These are phyloP conservation scores for Capsella bursapastoris DNA, from an alignment of 345 rosid genomes.

Conservation along the genomic window DNA sequence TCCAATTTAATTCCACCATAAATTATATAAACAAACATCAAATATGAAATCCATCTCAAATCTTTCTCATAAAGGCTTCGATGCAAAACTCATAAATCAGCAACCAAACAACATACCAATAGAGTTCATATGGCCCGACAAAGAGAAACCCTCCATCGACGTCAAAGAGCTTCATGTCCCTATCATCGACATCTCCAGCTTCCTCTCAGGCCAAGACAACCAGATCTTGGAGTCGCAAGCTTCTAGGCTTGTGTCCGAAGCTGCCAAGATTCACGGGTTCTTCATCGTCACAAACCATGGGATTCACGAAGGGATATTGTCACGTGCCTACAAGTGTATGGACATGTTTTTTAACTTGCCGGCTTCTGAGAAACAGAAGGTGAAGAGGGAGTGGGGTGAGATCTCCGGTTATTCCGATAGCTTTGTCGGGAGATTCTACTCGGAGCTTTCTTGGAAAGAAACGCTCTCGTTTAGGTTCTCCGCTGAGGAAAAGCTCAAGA, in stretches of 20 bases:
- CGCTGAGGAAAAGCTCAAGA: conserved; percentile 37
- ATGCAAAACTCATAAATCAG: conserved; percentile 51
- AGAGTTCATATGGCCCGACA: conserved; percentile 82
- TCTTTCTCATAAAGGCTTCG: conserved; percentile 43
- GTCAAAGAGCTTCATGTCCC: conserved; percentile 66
- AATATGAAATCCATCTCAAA: neutral
- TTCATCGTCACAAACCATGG: conserved; percentile 78
- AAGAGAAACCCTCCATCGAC: conserved; percentile 58
- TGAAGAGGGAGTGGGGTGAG: conserved; percentile 65
- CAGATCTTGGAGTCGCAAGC: conserved; percentile 50
- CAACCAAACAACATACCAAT: conserved; percentile 59
- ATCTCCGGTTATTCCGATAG: conserved; percentile 78
- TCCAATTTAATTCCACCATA: neutral
- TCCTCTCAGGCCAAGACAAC: conserved; percentile 44
- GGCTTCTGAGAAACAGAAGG: conserved; percentile 59
- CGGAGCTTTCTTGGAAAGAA: conserved; percentile 95
- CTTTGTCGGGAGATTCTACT: conserved; percentile 72
- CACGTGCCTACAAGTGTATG: conserved; percentile 54
- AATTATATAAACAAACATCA: neutral
- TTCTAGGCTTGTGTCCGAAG: conserved; percentile 56
- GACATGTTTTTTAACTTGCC: conserved; percentile 63
- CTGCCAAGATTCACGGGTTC: conserved; percentile 78
- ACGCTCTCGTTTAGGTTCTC: conserved; percentile 70
- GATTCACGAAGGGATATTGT: conserved; percentile 51
- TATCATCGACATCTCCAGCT: conserved; percentile 56